phyloP scores from a whole-genome alignment of 768 basidiomycete species.

The Panaeolus papilionaceus region DNA sequence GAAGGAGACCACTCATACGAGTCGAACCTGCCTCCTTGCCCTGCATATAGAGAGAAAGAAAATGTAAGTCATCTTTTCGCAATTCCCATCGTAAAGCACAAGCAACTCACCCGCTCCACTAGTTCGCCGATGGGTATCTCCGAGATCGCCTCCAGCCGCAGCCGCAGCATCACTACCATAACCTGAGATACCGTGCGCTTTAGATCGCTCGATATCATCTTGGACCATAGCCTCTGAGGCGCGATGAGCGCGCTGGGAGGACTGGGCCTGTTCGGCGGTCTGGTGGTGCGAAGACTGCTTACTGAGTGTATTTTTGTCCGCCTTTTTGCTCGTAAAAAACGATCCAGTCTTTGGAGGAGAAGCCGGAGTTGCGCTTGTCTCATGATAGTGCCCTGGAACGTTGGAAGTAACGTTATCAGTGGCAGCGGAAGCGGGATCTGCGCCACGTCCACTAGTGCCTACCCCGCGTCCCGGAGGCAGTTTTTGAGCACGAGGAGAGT shows the following conservation, averaged over 20 bases:
- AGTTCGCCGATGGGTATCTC: constrained; percentile 20
- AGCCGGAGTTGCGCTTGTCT: background rate
- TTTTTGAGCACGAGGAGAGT: background rate
- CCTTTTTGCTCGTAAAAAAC: background rate
- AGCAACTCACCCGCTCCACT: background rate
- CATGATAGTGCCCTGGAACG: constrained; percentile 2
- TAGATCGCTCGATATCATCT: background rate
- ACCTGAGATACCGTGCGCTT: constrained; percentile 22
- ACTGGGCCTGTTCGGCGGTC: background rate
- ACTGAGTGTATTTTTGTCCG: background rate
- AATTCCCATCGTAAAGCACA: background rate
- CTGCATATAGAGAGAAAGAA: background rate
- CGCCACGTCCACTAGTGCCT: background rate
- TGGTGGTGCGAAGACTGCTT: constrained; percentile 12
- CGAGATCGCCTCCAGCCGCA: constrained; percentile 25
- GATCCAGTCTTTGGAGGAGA: background rate
- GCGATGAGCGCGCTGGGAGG: background rate
- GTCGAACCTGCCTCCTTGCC: background rate
- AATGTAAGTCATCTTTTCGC: background rate
- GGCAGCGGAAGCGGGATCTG: background rate
- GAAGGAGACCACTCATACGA: background rate
- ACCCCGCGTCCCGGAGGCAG: background rate
- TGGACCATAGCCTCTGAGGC: background rate
- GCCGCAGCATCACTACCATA: constrained; percentile 31
- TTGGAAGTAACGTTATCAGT: constrained; percentile 5